Evolutionary conservation across 2,329 filamentous ascomycete genomes (phyloP), one percentile per base, ranked within the genome.

Genomic region (Neonectria magnoliae): DNA sequence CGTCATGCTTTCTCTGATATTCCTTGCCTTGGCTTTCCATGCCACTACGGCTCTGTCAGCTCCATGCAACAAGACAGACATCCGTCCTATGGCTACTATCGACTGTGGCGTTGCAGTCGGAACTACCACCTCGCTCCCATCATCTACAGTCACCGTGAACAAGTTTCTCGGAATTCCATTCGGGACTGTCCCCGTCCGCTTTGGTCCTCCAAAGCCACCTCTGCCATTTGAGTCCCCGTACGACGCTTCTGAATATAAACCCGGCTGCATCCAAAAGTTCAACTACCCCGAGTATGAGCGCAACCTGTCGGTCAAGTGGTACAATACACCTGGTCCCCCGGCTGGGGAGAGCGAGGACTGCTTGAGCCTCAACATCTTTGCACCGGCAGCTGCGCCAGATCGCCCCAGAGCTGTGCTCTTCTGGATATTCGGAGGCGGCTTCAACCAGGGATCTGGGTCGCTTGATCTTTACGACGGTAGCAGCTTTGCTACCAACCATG

Each of bases 391-490:
- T 1, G 68, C 70, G 1, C 53, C 63, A 3, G 11, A 55, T 5
- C 67, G 67, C 0, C 75, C 76, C 48, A 83, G 81, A 47, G 75
- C 82, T 4, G 82, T 84, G 20, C 65, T 83, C 41, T 74, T 84
- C 18, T 84, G 80, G 78, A 77, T 84, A 8, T 77, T 80, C 52
- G 82, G 82, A 4, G 82, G 82, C 11, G 77, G 71, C 1, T 83
- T 81, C 50, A 71, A 54, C 9, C 69, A 73, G 18, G 81, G 81
- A 36, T 77, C 74, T 56, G 75, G 79, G 0, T 75, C 78, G 11
- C 70, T 77, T 10, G 75, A 77, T 0, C 65, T 75, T 4, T 84
- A 83, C 67, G 79, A 80, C 60, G 82, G 82, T 2, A 76, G 77
- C 2, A 75, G 75, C 54, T 75, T 84, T 25, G 81, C 79, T 0